Percentiles rank a stretch among this genome's conserved stretches.
Conservation (phyloP, 257 asterid genomes). For the Salvia miltiorrhiza region DNA sequence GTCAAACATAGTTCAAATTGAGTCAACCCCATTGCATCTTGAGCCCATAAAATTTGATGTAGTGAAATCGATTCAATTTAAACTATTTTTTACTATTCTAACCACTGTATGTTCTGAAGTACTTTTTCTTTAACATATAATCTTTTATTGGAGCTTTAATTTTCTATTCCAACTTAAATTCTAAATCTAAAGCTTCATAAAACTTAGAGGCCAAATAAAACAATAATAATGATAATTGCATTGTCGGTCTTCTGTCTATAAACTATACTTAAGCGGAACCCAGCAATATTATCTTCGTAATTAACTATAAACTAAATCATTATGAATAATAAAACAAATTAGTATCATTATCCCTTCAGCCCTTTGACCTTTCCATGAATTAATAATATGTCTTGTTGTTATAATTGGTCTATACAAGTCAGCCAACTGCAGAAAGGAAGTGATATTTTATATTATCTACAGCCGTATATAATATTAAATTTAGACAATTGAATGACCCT, state of each 20-base stretch:
- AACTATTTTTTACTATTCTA: no score
- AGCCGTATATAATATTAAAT: not conserved
- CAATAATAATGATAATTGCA: not conserved
- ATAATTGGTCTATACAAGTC: conserved; percentile 18
- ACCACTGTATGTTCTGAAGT: no score
- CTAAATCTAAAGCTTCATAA: no score
- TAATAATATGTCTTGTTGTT: not conserved
- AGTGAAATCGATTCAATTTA: no score
- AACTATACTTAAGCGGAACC: not conserved
- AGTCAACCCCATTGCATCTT: no score
- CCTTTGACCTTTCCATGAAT: conserved; percentile 5
- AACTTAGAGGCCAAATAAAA: not conserved
- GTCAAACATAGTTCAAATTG: no score
- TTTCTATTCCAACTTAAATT: no score
- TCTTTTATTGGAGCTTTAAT: no score
- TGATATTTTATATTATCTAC: conserved; percentile 19
- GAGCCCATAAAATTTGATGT: no score
- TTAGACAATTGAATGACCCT: conserved; percentile 9
- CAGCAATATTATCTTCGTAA: not conserved
- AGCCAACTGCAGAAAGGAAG: conserved; percentile 9
- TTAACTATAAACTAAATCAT: not conserved
- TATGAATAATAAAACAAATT: not conserved
- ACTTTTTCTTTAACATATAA: no score
- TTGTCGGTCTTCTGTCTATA: not conserved
- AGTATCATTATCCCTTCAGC: not conserved